A percentile compares a stretch with the other conserved stretches of the same genome.
Evolutionary conservation across 805 yeast genomes (phyloP).

Genomic region (Tetrapisispora namnaoensis): DNA sequence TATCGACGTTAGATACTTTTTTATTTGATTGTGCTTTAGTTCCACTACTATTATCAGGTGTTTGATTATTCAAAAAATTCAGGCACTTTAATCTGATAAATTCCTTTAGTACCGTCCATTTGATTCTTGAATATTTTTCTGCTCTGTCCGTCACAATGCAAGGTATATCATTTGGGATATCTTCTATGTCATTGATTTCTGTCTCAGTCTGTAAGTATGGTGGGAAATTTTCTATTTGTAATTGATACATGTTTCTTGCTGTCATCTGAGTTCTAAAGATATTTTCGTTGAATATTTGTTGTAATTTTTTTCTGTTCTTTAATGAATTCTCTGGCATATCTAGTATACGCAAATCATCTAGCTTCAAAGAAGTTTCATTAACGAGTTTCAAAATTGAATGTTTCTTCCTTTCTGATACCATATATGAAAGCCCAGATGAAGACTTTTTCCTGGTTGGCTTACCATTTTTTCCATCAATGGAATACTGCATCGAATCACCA

Average conservation of each 20-base stretch:
- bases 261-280: constrained; percentile 30
- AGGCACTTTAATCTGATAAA: constrained; percentile 28
- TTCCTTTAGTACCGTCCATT: constrained; percentile 34
- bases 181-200: constrained; percentile 1
- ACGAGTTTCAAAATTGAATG: constrained; percentile 3
- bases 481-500: neutral
- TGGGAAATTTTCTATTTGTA: constrained; percentile 25
- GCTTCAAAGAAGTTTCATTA: neutral
- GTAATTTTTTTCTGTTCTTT: constrained; percentile 13
- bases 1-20: neutral
- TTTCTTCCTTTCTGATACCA: constrained; percentile 1
- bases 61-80: constrained; percentile 11
- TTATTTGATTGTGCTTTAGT: neutral
- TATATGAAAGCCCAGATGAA: neutral
- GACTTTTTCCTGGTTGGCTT: neutral
- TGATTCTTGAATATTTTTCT: constrained; percentile 22
- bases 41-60: neutral
- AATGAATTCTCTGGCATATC: constrained; percentile 1
- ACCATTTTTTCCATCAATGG: neutral
- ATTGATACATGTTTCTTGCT: constrained; percentile 27
- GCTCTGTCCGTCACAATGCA: constrained; percentile 15
- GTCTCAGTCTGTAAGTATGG: constrained; percentile 25
- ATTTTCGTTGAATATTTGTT: constrained; percentile 26
- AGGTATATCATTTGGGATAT: neutral
- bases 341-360: neutral